Conservation (phyloP, 2,329 filamentous ascomycete genomes). For the Monilinia vaccinii-corymbosi region DNA sequence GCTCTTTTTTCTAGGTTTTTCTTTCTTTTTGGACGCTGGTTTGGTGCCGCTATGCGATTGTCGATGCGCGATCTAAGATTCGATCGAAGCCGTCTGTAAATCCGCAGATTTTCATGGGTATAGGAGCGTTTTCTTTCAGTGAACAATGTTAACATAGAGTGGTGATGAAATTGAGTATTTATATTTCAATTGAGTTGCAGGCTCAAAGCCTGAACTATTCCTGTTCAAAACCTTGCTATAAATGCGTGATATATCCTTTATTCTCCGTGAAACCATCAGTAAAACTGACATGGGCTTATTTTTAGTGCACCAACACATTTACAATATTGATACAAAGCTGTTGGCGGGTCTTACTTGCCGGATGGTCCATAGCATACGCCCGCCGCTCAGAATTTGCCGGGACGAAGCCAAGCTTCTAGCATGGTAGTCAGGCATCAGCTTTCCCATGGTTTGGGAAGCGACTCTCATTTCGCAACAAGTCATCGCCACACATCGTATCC, state of each 20-base stretch:
- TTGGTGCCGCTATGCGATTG: neutral
- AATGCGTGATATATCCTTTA: neutral
- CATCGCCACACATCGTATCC: neutral
- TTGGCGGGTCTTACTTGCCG: neutral
- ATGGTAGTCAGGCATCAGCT: neutral
- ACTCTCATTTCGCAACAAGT: neutral
- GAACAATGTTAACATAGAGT: neutral
- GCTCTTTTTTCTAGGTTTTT: neutral
- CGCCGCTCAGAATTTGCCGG: neutral
- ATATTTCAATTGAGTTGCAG: neutral
- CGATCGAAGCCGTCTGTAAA: neutral
- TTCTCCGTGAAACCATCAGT: neutral
- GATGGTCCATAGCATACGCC: neutral
- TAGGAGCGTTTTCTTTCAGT: neutral
- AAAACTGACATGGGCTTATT: neutral
- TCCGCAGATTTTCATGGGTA: neutral
- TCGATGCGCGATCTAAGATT: neutral
- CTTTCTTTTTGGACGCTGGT: neutral
- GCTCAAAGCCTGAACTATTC: neutral
- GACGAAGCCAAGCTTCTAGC: neutral
- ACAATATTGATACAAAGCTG: neutral
- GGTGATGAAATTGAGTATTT: neutral
- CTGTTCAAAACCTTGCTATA: neutral
- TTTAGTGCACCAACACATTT: neutral
- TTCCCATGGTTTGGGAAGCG: too few relatives aligned